Base-by-base conservation (phyloP, 176 grass and related monocot species). In the Cenchrus americanus region DNA sequence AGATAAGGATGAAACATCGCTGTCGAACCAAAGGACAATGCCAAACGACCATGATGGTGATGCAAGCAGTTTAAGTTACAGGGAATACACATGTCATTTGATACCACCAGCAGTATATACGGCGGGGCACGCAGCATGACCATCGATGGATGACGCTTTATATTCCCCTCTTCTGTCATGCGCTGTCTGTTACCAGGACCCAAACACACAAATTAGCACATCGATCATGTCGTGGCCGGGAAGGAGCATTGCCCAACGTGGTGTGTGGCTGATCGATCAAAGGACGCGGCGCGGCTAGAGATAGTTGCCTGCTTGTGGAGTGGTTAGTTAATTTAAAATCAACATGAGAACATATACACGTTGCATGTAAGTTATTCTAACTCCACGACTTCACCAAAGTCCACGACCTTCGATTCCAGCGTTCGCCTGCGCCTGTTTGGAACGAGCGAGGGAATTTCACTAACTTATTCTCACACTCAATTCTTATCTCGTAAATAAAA, bases 81-180 rank as follows among this genome's bases (percentile, higher is more conserved):
- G 19, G 52, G 23, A 27, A 17, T 26, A 14, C 41, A 43, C 7
- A 43, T 8, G 30, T 51, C 71, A 51, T 32, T 51, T 41, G 70
- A 52, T 1, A 24, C n/a, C 4, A 37, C 3, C 3, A n/a, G 22
- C 24, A 26, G 3, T 7, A 8, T 48, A 37, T 37, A 37, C 34
- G 34, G 34, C 34, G 34, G 34, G 34, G 34, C 34, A 24, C 49
- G 22, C 8, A 9, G 47, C 48, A 27, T 73, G 48, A 21, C 5
- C 8, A 42, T 10, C 27, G 32, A 19, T 32, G 49, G 70, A 71
- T 59, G 27, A 30, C 27, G 65, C 24, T 73, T 82, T 49, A 69
- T 47, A 58, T 69, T 58, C 70, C 66, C 75, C 50, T 27, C 24
- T 14, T 50, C 26, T 81, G 40, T 24, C 75, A 76, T 81, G 70